Evolutionary conservation across 768 basidiomycete genomes (phyloP).

Genomic region (Termitomyces bulborhizus): DNA sequence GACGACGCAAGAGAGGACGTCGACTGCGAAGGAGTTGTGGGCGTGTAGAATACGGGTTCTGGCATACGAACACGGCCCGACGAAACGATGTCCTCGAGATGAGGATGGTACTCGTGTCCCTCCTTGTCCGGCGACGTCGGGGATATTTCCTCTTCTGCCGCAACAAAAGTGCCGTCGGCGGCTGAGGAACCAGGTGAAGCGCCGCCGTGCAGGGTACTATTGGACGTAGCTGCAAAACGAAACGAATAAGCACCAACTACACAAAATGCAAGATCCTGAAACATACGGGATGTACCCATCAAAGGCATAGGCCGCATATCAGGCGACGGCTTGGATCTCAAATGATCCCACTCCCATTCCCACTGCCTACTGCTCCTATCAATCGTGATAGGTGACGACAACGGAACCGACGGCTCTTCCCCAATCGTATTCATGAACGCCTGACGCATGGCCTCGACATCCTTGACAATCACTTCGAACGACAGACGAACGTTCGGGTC

Average conservation of each 20-base stretch:
- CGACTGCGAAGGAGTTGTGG: constrained; percentile 19
- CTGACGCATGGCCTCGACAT: constrained; percentile 39
- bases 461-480: constrained; percentile 42
- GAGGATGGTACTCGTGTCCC: constrained; percentile 13
- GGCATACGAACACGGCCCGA: constrained; percentile 26
- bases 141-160: constrained; percentile 16
- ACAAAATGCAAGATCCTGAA: neutral
- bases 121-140: neutral
- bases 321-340: constrained; percentile 25
- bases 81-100: constrained; percentile 28
- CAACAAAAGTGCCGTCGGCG: constrained; percentile 12
- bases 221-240: neutral
- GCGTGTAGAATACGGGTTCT: constrained; percentile 32
- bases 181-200: constrained; percentile 7
- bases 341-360: constrained; percentile 11
- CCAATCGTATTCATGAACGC: constrained; percentile 10
- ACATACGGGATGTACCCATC: constrained; percentile 17
- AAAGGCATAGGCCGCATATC: constrained; percentile 29
- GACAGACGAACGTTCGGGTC: constrained; percentile 45
- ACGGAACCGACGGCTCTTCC: constrained; percentile 11
- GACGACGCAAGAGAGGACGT: constrained; percentile 21
- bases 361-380: constrained; percentile 10
- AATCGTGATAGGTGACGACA: constrained; percentile 7
- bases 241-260: neutral
- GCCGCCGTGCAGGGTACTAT: neutral